A percentile compares a stretch with the other conserved stretches of the same genome.
These are phyloP conservation scores for Castanea sativa DNA, from an alignment of 306 rosid species.

Conservation along the genomic window DNA sequence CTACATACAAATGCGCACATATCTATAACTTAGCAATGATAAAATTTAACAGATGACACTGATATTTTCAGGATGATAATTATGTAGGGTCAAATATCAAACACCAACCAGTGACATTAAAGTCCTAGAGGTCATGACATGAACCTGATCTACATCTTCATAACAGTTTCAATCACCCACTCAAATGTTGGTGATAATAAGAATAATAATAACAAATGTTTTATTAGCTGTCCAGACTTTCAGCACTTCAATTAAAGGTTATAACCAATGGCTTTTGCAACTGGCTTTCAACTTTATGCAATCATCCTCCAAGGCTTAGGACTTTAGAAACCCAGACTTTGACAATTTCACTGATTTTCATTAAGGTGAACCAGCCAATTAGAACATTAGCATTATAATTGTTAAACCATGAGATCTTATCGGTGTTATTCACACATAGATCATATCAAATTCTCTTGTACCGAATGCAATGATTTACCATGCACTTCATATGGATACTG, in stretches of 20 bases:
- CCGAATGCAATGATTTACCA: not conserved
- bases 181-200: not conserved
- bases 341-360: not conserved
- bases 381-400: not conserved
- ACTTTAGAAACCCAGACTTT: not conserved
- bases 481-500: not conserved
- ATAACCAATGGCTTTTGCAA: not conserved
- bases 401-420: not conserved
- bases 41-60: not conserved
- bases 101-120: not conserved
- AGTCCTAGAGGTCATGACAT: not conserved
- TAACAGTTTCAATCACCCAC: not conserved
- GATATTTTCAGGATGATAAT: not conserved
- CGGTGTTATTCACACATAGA: not conserved
- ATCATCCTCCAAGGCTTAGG: not conserved
- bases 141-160: not conserved
- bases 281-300: not conserved
- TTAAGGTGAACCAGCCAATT: not conserved
- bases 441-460: not conserved
- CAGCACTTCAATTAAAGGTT: not conserved
- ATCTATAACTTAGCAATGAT: not conserved
- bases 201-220: not conserved
- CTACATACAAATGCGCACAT: slow-evolving; percentile 31
- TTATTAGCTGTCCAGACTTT: not conserved
- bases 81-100: not conserved